phyloP scores from a whole-genome alignment of 805 yeast species.

The Wickerhamiella kurtzmanii region DNA sequence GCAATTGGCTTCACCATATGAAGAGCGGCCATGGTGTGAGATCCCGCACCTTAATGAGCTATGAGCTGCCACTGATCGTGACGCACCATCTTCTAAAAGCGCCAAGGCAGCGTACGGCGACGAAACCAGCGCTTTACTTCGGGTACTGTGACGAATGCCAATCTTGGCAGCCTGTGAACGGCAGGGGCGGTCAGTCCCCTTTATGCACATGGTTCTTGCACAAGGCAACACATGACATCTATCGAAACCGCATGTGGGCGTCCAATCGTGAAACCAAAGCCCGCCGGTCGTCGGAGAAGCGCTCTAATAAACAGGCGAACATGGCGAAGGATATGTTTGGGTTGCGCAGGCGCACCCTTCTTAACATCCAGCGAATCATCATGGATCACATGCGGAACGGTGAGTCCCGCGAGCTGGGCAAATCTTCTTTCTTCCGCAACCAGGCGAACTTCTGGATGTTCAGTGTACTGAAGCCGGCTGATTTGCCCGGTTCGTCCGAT shows the following conservation, averaged over 20 bases:
- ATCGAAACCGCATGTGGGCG: conserved; percentile 1
- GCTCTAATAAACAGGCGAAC: too few species aligned
- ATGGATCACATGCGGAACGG: not conserved
- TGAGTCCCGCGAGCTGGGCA: not conserved
- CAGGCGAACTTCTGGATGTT: not conserved
- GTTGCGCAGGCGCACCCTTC: not conserved
- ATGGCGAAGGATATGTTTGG: too few species aligned
- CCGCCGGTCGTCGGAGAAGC: conserved; percentile 1
- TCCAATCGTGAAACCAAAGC: not conserved
- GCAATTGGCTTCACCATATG: conserved; percentile 5
- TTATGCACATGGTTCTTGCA: conserved; percentile 2
- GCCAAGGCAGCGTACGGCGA: too few species aligned
- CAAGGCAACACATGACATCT: conserved; percentile 1
- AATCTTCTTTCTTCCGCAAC: not conserved
- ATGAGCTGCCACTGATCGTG: not conserved
- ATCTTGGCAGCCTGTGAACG: conserved; percentile 3
- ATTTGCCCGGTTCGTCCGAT: too few species aligned
- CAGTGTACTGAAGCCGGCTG: too few species aligned
- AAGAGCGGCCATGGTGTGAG: conserved; percentile 3
- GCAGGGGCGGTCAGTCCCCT: not conserved
- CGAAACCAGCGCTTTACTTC: too few species aligned
- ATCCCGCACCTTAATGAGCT: conserved; percentile 1
- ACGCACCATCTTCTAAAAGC: not conserved
- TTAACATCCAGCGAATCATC: not conserved
- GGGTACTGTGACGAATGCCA: conserved; percentile 3